Conservation (phyloP, 208 protist genomes). For the Trypanosoma mega region DNA sequence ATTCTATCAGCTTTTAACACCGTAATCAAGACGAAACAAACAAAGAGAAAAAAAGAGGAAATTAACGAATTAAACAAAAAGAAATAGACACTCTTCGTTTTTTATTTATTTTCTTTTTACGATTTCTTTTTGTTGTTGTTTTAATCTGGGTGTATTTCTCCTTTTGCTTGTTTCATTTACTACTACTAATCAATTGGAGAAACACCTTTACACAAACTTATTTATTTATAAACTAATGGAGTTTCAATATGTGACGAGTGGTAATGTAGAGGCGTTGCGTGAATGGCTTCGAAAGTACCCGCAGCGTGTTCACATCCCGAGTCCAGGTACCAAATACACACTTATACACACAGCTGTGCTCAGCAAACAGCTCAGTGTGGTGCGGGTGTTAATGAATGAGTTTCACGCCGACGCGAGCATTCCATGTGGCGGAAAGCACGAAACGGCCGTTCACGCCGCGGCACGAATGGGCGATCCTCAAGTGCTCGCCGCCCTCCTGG, state of each 20-base stretch:
- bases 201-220: neutral
- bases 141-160: constrained; percentile 14
- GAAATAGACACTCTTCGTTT: neutral
- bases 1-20: no score
- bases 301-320: constrained; percentile 50
- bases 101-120: constrained; percentile 11
- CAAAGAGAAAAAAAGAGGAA: no score
- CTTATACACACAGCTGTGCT: constrained; percentile 44
- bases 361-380: constrained; percentile 27
- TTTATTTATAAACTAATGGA: constrained; percentile 31
- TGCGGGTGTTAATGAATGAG: constrained; percentile 61
- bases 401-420: constrained; percentile 54
- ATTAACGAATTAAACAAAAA: no score
- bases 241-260: constrained; percentile 43
- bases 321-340: constrained; percentile 31
- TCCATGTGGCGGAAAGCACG: constrained; percentile 42
- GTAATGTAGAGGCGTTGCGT: constrained; percentile 47
- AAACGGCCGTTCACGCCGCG: constrained; percentile 54
- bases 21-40: no score
- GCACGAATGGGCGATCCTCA: constrained; percentile 25
- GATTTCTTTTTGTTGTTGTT: constrained; percentile 9
- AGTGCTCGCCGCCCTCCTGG: constrained; percentile 37
- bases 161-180: constrained; percentile 22
- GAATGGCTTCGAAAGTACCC: constrained; percentile 44
- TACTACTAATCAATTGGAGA: neutral